A percentile compares a stretch with the other conserved stretches of the same genome.
These are phyloP conservation scores for Nannochloropsis salina DNA, from an alignment of 108 stramenopile species.

Conservation along the genomic window DNA sequence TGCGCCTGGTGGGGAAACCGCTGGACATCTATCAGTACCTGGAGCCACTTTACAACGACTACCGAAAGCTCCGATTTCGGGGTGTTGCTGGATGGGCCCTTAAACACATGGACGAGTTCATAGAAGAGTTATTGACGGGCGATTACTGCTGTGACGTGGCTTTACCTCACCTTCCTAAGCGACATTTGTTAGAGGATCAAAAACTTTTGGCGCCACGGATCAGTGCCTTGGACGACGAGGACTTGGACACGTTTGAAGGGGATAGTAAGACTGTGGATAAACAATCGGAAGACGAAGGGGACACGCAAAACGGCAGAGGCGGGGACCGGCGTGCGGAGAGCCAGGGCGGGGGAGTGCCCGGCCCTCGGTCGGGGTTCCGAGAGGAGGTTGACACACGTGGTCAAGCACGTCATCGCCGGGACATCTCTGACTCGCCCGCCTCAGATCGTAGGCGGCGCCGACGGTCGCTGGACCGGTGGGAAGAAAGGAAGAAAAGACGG, in stretches of 20 bases:
- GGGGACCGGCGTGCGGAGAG: too few species aligned
- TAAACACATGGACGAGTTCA: constrained; percentile 78
- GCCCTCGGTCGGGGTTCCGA: too few species aligned
- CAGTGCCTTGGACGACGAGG: constrained; percentile 50
- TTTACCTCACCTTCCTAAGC: constrained; percentile 75
- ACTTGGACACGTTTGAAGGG: constrained; percentile 27
- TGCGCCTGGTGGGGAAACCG: constrained; percentile 83
- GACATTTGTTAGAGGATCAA: constrained; percentile 67
- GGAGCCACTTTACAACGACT: constrained; percentile 86
- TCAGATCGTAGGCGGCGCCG: too few species aligned
- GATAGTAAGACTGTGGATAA: background rate
- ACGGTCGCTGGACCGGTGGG: background rate
- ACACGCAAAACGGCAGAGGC: too few species aligned
- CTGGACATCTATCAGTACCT: constrained; percentile 78
- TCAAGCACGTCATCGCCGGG: too few species aligned
- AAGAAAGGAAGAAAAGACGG: background rate
- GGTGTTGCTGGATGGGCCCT: constrained; percentile 69
- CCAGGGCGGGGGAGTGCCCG: too few species aligned
- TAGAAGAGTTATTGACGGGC: constrained; percentile 67
- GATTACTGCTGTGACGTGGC: constrained; percentile 75
- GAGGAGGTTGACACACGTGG: too few species aligned
- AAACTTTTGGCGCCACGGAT: constrained; percentile 45
- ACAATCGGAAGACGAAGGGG: background rate
- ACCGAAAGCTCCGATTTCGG: constrained; percentile 62
- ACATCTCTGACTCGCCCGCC: too few species aligned